Evolutionary conservation across 2,329 filamentous ascomycete species (phyloP), one percentile per base, ranked within the genome.

Genomic region (Monosporascus ibericus): DNA sequence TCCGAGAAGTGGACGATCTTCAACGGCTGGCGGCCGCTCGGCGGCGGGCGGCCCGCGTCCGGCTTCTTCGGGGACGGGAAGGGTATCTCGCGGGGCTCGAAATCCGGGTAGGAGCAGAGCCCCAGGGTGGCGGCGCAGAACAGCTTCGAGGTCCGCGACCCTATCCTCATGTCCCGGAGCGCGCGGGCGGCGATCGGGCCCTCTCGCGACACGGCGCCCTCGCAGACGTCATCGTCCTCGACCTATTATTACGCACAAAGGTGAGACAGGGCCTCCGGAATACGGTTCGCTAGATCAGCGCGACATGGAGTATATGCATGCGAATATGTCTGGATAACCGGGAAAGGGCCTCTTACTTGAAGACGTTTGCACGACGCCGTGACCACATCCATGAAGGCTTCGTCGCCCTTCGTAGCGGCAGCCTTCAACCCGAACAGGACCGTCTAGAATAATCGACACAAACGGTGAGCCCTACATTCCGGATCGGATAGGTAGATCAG

Each of bases 1-100:
- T 85, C 81, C 14, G 78, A 81, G 63, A 79, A 79, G 60, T 85
- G 81, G 24, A 82, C 78, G 5, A 85, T 70, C 57, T 77, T 75
- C 56, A 82, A 61, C 6, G 79, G 75, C 5, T 67, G 58, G 61
- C 73, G 64, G 3, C 74, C 72, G 49, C 75, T 79, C 2, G 76
- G 68, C 1, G 51, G 42, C 17, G 74, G 71, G 15, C 39, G 14
- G 1, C 75, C 70, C 15, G 25, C 11, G n/a, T n/a, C 47, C 17
- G 64, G 52, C 7, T 72, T 69, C 54, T 75, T 74, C 7, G 70
- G 59, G 6, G 68, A 67, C 14, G 78, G 75, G 47, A 81, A 74
- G 2, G 67, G 60, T 15, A 81, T 66, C 15, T 67, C 65, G 61
- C 74, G 74, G 1, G 69, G 54, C 15, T 71, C 66, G 14, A 80